phyloP scores from a whole-genome alignment of 768 basidiomycete species.

The Leucocoprinus birnbaumii region DNA sequence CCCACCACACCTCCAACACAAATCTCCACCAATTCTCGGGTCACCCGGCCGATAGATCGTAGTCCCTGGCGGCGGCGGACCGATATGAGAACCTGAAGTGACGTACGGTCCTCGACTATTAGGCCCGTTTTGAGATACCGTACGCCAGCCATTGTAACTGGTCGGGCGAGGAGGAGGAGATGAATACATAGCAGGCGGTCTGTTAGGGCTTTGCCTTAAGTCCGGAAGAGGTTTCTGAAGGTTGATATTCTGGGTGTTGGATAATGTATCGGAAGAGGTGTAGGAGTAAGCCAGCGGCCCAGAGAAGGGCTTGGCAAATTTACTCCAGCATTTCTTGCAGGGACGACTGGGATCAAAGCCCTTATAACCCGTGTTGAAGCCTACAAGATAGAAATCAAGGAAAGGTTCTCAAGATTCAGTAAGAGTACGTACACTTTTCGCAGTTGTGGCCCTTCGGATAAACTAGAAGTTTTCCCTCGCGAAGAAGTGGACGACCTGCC shows the following conservation, averaged over 20 bases:
- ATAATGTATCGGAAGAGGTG: conserved; percentile 16
- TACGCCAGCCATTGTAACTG: not conserved
- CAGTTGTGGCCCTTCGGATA: conserved; percentile 67
- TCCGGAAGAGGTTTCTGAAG: conserved; percentile 8
- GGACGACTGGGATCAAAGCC: conserved; percentile 61
- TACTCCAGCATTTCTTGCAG: conserved; percentile 74
- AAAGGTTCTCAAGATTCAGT: not conserved
- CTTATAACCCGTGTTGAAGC: conserved; percentile 75
- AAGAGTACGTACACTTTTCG: conserved; percentile 55
- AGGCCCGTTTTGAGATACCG: conserved; percentile 11
- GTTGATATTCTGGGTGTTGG: conserved; percentile 11
- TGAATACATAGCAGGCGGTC: conserved; percentile 1
- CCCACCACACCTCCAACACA: conserved; percentile 69
- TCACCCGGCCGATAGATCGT: conserved; percentile 55
- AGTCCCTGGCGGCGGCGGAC: conserved; percentile 29
- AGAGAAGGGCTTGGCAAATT: conserved; percentile 57
- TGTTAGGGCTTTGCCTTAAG: not conserved
- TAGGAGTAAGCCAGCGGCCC: conserved; percentile 58
- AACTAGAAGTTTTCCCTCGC: conserved; percentile 58
- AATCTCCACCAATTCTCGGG: conserved; percentile 60
- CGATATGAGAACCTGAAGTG: not conserved
- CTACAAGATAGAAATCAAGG: conserved; percentile 27
- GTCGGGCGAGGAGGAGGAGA: conserved; percentile 15
- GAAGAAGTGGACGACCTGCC: conserved; percentile 66
- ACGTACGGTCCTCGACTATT: conserved; percentile 10